Base-by-base conservation (phyloP, 108 stramenopile species). In the Mayamaea pseudoterrestris region DNA sequence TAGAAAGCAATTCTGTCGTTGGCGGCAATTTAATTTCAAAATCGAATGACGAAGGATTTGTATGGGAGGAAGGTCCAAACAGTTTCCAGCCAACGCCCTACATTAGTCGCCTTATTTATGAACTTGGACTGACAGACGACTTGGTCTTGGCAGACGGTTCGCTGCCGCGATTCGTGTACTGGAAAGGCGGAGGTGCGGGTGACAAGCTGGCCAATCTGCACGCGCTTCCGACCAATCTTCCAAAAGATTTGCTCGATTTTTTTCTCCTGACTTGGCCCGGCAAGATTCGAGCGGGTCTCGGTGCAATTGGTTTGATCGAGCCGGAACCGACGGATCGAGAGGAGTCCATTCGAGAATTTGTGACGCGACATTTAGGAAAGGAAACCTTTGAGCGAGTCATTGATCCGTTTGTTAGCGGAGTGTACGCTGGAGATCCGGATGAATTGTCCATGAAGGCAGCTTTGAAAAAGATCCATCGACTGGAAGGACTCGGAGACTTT, bases 41-140 rank as follows among this genome's bases (percentile, higher is more conserved):
- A 22, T 46, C 41, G 14, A 75, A 71, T 21, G 55, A 74, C 1
- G 92, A 90, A 39, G 93, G 80, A 12, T 98, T 95, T 58, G 36
- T 93, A 6, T 98, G 86, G 84, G 94, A 98, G 60, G 85, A 93
- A 57, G 97, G 97, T 4, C 94, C 97, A 35, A 95, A 95, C 61
- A 78, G 79, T 9, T 98, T 91, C 68, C 84, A 83, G 32, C 78
- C 94, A 20, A 81, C 81, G 21, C 86, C 93, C 5, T 70, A 73
- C 50, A 91, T 96, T 35, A 66, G 94, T 20, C 78, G 87, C 13
- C 80, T 89, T 24, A 72, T 89, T 1, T 69, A 90, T 43, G 97
- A 98, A 44, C 59, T 98, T 24, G 90, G 88, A 25, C 74, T 98
- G 27, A 50, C 63, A 35, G 68, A 92, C 35, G 71, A 98, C 47